Conservation (phyloP, 257 asterid species). For the Nicotiana noctiflora region DNA sequence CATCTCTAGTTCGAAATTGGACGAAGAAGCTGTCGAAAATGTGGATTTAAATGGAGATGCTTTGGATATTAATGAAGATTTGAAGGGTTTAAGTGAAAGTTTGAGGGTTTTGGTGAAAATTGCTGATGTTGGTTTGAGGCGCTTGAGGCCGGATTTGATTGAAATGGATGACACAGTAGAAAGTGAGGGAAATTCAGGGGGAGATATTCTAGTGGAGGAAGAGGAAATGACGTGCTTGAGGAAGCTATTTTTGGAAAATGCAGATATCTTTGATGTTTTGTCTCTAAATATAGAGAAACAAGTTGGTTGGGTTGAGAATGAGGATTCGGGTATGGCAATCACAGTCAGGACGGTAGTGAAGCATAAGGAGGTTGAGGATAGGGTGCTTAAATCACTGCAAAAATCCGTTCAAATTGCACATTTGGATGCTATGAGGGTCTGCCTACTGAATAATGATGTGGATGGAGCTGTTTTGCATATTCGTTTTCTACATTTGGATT, state of each 20-base stretch:
- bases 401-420: slow-evolving; percentile 70
- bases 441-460: slow-evolving; percentile 49
- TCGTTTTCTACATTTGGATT: slow-evolving; percentile 66
- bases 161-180: slow-evolving; percentile 26
- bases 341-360: slow-evolving; percentile 42
- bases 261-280: slow-evolving; percentile 63
- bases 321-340: slow-evolving; percentile 53
- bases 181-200: slow-evolving; percentile 14
- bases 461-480: slow-evolving; percentile 59
- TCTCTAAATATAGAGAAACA: slow-evolving; percentile 70
- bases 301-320: slow-evolving; percentile 40
- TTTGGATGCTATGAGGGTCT: slow-evolving; percentile 63
- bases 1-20: slow-evolving; percentile 25
- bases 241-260: slow-evolving; percentile 46
- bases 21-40: slow-evolving; percentile 18
- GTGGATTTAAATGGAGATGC: slow-evolving; percentile 30
- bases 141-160: slow-evolving; percentile 62
- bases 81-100: slow-evolving; percentile 25
- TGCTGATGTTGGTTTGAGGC: slow-evolving; percentile 47
- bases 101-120: slow-evolving; percentile 53
- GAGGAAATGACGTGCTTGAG: slow-evolving; percentile 55
- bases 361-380: slow-evolving; percentile 40
- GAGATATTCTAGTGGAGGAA: slow-evolving; percentile 30
- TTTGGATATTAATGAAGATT: slow-evolving; percentile 14
- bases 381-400: slow-evolving; percentile 51